A percentile compares a stretch with the other conserved stretches of the same genome.
These are phyloP conservation scores for Flaveria trinervia DNA, from an alignment of 129 eudicot species.

Conservation along the genomic window DNA sequence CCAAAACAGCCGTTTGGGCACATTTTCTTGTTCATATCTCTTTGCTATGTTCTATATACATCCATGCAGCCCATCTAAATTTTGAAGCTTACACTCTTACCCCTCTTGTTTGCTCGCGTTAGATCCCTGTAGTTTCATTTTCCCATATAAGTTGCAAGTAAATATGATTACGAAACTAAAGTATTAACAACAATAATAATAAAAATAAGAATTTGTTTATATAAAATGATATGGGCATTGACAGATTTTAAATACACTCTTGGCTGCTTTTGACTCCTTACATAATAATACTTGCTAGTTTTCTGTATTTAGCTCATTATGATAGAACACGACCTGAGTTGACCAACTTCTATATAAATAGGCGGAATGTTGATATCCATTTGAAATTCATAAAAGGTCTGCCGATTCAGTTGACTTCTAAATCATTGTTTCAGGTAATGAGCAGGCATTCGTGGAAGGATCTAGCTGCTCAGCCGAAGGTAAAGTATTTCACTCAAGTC, in stretches of 20 bases:
- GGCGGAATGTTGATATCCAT: neutral
- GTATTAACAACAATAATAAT: too few relatives aligned
- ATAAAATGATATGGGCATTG: neutral
- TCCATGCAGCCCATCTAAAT: too few relatives aligned
- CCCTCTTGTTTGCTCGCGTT: too few relatives aligned
- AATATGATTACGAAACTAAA: neutral
- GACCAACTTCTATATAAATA: neutral
- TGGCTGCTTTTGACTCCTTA: neutral
- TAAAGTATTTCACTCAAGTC: conserved; percentile 91
- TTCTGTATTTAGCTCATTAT: neutral
- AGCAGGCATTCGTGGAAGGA: conserved; percentile 99
- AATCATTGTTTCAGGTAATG: conserved; percentile 61
- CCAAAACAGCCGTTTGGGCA: neutral
- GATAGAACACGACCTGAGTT: neutral
- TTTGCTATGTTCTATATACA: too few relatives aligned
- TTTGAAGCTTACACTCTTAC: too few relatives aligned
- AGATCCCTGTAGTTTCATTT: neutral
- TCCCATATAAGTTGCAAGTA: neutral
- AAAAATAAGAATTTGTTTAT: too few relatives aligned
- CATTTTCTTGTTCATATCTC: too few relatives aligned
- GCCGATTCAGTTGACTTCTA: neutral
- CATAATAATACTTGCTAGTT: neutral
- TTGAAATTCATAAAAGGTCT: neutral
- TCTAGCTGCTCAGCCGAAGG: conserved; percentile 78
- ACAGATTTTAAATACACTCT: neutral